Conservation (phyloP, 1,284 basidiomycete genomes). For the Bondarzewia mesenterica region DNA sequence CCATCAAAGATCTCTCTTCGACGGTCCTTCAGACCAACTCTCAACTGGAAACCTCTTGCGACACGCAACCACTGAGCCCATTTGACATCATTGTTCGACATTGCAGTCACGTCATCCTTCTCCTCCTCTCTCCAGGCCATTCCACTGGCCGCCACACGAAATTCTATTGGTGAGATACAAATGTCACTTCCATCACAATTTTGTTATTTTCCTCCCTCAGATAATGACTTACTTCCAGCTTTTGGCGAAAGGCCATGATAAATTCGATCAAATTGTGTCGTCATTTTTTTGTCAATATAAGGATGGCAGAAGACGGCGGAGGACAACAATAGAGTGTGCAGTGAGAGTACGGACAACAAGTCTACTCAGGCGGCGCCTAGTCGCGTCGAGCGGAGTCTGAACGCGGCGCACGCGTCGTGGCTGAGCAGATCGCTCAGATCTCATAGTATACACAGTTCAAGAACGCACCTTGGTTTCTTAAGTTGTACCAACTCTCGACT, state of each 20-base stretch:
- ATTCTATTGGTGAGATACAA: slow-evolving; percentile 45
- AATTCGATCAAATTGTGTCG: slow-evolving; percentile 77
- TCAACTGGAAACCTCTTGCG: slow-evolving; percentile 86
- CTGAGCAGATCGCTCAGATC: no score
- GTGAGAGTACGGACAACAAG: not conserved
- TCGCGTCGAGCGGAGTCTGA: slow-evolving; percentile 26
- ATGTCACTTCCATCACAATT: slow-evolving; percentile 2
- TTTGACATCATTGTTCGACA: slow-evolving; percentile 72
- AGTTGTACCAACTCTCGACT: no score
- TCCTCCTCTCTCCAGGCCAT: slow-evolving; percentile 88
- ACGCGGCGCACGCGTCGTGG: no score
- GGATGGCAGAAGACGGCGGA: slow-evolving; percentile 8
- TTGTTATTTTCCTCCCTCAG: not conserved
- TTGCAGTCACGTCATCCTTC: slow-evolving; percentile 54
- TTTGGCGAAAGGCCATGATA: slow-evolving; percentile 70
- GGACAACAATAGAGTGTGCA: not conserved
- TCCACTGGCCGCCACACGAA: slow-evolving; percentile 81
- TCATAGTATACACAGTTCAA: no score
- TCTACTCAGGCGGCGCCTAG: slow-evolving; percentile 4
- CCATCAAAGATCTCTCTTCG: slow-evolving; percentile 87
- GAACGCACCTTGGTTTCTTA: no score
- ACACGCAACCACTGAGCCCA: slow-evolving; percentile 89
- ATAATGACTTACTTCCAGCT: slow-evolving; percentile 64
- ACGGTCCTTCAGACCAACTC: slow-evolving; percentile 73
- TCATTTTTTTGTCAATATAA: slow-evolving; percentile 29